A percentile compares a stretch with the other conserved stretches of the same genome.
Conservation (phyloP, 2,329 filamentous ascomycete species). For the Ascochyta pisi region DNA sequence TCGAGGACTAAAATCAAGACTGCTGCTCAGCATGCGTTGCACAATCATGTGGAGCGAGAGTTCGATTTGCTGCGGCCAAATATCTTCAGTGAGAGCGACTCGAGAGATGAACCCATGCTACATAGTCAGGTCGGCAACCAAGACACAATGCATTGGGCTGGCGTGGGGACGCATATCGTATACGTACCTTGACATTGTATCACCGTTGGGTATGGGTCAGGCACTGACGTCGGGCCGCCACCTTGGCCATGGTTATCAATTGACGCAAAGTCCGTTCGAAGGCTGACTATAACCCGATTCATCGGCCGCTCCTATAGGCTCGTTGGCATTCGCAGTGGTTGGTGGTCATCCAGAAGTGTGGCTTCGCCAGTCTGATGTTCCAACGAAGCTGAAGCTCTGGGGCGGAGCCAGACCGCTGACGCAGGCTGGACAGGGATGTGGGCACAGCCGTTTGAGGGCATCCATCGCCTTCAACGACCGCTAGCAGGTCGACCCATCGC, state of each 20-base stretch:
- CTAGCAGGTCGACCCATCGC: conserved; percentile 25
- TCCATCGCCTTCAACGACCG: conserved; percentile 24
- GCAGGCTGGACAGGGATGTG: conserved; percentile 14
- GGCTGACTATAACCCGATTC: not conserved
- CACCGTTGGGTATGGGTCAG: conserved; percentile 25
- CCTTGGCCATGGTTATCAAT: conserved; percentile 1
- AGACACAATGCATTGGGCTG: conserved; percentile 24
- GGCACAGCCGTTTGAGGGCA: conserved; percentile 16
- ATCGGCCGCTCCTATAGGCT: conserved; percentile 1
- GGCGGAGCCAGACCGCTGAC: conserved; percentile 15
- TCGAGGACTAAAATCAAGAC: not conserved
- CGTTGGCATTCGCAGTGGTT: not conserved
- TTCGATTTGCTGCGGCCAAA: no score
- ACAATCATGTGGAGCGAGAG: no score
- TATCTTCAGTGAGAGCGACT: no score
- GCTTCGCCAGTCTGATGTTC: conserved; percentile 6
- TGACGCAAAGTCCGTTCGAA: not conserved
- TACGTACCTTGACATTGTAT: conserved; percentile 17
- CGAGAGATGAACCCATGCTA: no score
- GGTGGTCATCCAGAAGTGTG: conserved; percentile 5
- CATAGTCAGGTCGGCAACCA: not conserved
- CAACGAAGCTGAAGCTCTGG: conserved; percentile 18
- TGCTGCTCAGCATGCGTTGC: no score
- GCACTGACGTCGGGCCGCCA: conserved; percentile 26
- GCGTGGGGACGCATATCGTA: conserved; percentile 21